Percentiles rank a stretch among this genome's conserved stretches.
Evolutionary conservation across 495 filamentous ascomycete species (phyloP).

Genomic region (Tuber melanosporum): DNA sequence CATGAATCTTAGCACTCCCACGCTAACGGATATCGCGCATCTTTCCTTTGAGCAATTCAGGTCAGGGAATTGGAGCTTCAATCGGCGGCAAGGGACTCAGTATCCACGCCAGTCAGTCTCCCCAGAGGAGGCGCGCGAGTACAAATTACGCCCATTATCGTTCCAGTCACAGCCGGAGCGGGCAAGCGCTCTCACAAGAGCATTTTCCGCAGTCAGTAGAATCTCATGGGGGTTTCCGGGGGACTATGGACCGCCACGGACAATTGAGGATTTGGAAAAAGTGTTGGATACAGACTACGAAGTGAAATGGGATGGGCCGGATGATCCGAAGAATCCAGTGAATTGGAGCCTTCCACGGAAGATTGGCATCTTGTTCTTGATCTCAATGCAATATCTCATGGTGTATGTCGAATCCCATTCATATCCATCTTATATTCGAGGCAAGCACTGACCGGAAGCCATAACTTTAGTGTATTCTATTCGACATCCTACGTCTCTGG

Average conservation of each 20-base stretch:
- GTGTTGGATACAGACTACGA: conserved; percentile 53
- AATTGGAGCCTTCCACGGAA: conserved; percentile 71
- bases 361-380: conserved; percentile 53
- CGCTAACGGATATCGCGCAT: not conserved
- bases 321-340: conserved; percentile 63
- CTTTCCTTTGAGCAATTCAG: not conserved
- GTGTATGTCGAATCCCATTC: conserved; percentile 46
- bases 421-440: not conserved
- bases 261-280: conserved; percentile 24
- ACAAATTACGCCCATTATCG: not conserved
- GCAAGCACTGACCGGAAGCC: not conserved
- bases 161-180: not conserved
- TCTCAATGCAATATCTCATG: conserved; percentile 67
- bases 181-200: not conserved
- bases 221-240: not conserved
- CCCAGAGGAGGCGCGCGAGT: not conserved
- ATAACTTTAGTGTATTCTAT: conserved; percentile 59
- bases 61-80: conserved; percentile 1
- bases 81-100: not conserved
- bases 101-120: not conserved
- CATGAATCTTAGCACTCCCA: not conserved
- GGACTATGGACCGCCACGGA: conserved; percentile 4
- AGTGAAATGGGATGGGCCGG: conserved; percentile 60
- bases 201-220: not conserved
- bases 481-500: conserved; percentile 74